Evolutionary conservation across 2,329 filamentous ascomycete species (phyloP), one percentile per base, ranked within the genome.

Genomic region (Didymella sp.): DNA sequence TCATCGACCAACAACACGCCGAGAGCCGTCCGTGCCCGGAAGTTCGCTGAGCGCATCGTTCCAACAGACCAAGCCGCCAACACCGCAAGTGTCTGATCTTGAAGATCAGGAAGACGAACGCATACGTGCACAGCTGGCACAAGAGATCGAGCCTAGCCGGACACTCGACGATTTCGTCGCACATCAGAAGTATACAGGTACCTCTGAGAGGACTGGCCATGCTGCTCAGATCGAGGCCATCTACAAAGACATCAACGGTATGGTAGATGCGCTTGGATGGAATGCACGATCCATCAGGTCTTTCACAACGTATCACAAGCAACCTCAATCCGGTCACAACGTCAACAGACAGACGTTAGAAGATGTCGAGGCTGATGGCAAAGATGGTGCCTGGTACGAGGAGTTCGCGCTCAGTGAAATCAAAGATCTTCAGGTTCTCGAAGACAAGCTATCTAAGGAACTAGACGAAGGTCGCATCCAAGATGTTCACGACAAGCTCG

Each of bases 221-320:
- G 73, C 78, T 25, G 80, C 77, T 24, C 76, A 82, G 64, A 80
- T 84, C 53, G 80, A 84, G 66, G 77, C 77, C 48, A 70, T 83
- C 48, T 95, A 91, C 73, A 85, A 89, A 41, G 91, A 94, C 68
- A 90, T 94, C 72, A 94, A 95, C 74, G 90, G 90, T 12, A 99
- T 98, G 95, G 88, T 99, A 40, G 92, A 97, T 68, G 94, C 91
- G 0, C 80, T 98, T 37, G 94, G 94, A 9, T 84, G 97, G 46
- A 98, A 98, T 72, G 87, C 90, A 6, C 85, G 94, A 15, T 87
- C 83, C 7, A 68, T 89, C 38, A 76, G 81, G 19, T 79, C 82
- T 0, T 88, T 84, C 67, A 76, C 93, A 40, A 82, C 85, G 52
- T 91, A 89, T 7, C 90, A 96, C 64, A 61, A 66, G 44, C 58